phyloP scores from a whole-genome alignment of 140 eudicot genomes.

The Cichorium intybus region DNA sequence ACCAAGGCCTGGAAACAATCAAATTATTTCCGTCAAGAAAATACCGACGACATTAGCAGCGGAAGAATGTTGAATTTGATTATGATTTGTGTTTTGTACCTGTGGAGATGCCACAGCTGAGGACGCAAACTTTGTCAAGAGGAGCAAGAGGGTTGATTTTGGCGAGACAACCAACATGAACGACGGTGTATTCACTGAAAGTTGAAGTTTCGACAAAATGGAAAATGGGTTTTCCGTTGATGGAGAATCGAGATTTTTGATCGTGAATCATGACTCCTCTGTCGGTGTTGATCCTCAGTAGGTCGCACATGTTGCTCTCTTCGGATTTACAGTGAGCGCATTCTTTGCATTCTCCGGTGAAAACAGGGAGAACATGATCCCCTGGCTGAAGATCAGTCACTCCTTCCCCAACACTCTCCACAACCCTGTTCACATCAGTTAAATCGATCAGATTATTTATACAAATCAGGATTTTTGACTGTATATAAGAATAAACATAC shows the following conservation, averaged over 20 bases:
- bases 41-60: neutral
- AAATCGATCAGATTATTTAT: neutral
- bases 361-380: slow-evolving; percentile 86
- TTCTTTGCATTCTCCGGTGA: slow-evolving; percentile 79
- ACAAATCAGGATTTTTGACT: neutral
- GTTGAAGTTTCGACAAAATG: slow-evolving; percentile 88
- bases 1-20: slow-evolving; percentile 51
- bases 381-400: slow-evolving; percentile 68
- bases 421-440: slow-evolving; percentile 38
- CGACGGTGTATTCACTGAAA: slow-evolving; percentile 82
- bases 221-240: slow-evolving; percentile 68
- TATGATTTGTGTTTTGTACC: slow-evolving; percentile 24
- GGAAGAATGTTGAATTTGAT: slow-evolving; percentile 36
- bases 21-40: neutral
- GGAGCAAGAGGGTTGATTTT: slow-evolving; percentile 83
- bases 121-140: slow-evolving; percentile 78
- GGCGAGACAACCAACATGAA: slow-evolving; percentile 72
- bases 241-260: slow-evolving; percentile 56
- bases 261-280: too few relatives aligned
- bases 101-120: slow-evolving; percentile 87
- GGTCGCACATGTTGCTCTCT: slow-evolving; percentile 71
- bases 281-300: slow-evolving; percentile 75
- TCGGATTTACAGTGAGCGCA: slow-evolving; percentile 78
- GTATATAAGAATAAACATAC: slow-evolving; percentile 29
- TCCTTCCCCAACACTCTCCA: slow-evolving; percentile 91